Evolutionary conservation across 345 rosid species (phyloP).

Genomic region (Sonneratia alba): DNA sequence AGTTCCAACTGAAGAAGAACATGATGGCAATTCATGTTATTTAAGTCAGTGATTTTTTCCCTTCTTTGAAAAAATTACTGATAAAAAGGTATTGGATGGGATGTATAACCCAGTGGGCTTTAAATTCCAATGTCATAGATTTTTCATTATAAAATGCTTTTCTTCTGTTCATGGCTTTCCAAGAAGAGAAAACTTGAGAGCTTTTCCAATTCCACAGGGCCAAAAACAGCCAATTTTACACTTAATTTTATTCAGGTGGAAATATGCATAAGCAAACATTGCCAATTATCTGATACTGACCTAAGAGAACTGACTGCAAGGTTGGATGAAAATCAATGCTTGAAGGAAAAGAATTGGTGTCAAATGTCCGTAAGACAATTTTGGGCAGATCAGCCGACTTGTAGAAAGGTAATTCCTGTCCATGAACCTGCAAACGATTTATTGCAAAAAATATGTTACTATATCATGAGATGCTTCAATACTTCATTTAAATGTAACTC

Average conservation of each 20-base stretch:
- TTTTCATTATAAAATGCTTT: no score
- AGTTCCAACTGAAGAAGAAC: constrained; percentile 47
- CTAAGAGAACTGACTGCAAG: constrained; percentile 54
- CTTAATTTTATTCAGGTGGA: not conserved
- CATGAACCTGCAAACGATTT: not conserved
- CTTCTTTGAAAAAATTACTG: not conserved
- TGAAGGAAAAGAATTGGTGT: constrained; percentile 41
- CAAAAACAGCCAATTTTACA: no score
- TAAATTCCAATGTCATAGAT: no score
- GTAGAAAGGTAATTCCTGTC: not conserved
- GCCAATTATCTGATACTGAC: constrained; percentile 17
- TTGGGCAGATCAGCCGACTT: constrained; percentile 35
- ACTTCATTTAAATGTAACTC: not conserved
- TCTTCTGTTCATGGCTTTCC: no score
- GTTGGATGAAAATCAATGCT: constrained; percentile 84
- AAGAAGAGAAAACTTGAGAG: no score
- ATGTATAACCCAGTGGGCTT: no score
- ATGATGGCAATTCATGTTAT: constrained; percentile 3
- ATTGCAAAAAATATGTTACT: not conserved
- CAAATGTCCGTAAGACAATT: constrained; percentile 37
- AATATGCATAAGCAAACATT: not conserved
- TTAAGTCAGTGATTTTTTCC: not conserved
- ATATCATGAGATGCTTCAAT: not conserved
- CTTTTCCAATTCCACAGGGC: no score
- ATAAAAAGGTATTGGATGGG: not conserved